A percentile compares a stretch with the other conserved stretches of the same genome.
These are phyloP conservation scores for Coemansia sp. DNA, from an alignment of 192 early-diverging fungal genomes.

Conservation along the genomic window DNA sequence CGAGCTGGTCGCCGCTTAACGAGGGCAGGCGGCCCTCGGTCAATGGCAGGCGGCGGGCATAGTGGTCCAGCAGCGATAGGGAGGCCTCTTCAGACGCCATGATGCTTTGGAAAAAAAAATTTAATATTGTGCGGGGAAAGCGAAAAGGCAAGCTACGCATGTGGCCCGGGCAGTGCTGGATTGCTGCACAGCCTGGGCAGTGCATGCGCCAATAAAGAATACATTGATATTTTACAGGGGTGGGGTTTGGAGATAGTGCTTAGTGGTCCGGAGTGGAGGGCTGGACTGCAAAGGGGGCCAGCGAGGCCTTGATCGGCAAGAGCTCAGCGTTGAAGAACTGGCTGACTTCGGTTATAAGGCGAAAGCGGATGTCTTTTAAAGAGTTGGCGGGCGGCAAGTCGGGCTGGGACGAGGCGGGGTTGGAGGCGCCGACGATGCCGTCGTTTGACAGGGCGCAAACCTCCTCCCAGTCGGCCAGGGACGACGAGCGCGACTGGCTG, in stretches of 20 bases:
- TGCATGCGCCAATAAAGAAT: not conserved
- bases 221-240: not conserved
- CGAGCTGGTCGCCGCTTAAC: conserved; percentile 36
- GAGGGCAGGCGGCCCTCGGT: conserved; percentile 35
- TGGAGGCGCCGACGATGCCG: not conserved
- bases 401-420: not conserved
- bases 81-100: not conserved
- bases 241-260: not conserved
- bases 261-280: not conserved
- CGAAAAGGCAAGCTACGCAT: not conserved
- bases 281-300: conserved; percentile 6
- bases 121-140: not conserved
- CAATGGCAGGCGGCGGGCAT: conserved; percentile 12
- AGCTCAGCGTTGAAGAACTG: conserved; percentile 25
- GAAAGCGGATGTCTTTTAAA: conserved; percentile 23
- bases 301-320: conserved; percentile 26
- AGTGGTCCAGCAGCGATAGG: conserved; percentile 36
- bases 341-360: conserved; percentile 37
- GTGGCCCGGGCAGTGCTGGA: not conserved
- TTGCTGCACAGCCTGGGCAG: not conserved
- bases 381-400: conserved; percentile 13
- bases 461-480: conserved; percentile 17
- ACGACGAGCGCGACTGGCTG: conserved; percentile 4
- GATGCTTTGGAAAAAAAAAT: not conserved
- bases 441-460: conserved; percentile 2